Percentiles rank a stretch among this genome's conserved stretches.
Evolutionary conservation across 148 eudicot species (phyloP).

Genomic region (Selenicereus undatus): DNA sequence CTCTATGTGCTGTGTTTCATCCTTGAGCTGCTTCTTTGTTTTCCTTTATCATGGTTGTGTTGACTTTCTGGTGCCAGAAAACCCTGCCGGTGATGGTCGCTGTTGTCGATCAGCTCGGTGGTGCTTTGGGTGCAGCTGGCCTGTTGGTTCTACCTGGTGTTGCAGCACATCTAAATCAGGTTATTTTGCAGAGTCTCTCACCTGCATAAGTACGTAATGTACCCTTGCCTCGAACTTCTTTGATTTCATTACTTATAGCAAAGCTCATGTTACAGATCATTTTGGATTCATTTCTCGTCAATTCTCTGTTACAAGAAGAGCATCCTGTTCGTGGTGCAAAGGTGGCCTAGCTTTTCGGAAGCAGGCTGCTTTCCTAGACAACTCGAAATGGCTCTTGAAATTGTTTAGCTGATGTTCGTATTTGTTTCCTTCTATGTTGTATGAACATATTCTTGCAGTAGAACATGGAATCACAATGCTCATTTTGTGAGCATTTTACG

Average conservation of each 20-base stretch:
- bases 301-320: constrained; percentile 39
- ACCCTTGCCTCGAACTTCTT: background rate
- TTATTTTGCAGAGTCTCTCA: constrained; percentile 15
- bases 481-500: background rate
- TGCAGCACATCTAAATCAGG: constrained; percentile 95
- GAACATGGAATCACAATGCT: background rate
- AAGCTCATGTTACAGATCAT: constrained; percentile 50
- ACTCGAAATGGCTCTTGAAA: background rate
- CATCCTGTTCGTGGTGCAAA: constrained; percentile 29
- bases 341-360: constrained; percentile 26
- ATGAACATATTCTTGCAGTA: no score
- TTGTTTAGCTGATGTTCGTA: background rate
- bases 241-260: constrained; percentile 1
- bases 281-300: constrained; percentile 70
- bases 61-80: constrained; percentile 46
- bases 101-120: constrained; percentile 87
- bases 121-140: constrained; percentile 81
- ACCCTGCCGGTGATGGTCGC: constrained; percentile 85
- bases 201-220: background rate
- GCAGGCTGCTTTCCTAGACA: background rate
- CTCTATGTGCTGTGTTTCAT: background rate
- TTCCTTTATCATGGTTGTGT: background rate
- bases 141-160: constrained; percentile 90
- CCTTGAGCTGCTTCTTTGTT: no score
- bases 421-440: background rate